Evolutionary conservation across 2,329 filamentous ascomycete species (phyloP).

Genomic region (Phaeosphaeria sp.): DNA sequence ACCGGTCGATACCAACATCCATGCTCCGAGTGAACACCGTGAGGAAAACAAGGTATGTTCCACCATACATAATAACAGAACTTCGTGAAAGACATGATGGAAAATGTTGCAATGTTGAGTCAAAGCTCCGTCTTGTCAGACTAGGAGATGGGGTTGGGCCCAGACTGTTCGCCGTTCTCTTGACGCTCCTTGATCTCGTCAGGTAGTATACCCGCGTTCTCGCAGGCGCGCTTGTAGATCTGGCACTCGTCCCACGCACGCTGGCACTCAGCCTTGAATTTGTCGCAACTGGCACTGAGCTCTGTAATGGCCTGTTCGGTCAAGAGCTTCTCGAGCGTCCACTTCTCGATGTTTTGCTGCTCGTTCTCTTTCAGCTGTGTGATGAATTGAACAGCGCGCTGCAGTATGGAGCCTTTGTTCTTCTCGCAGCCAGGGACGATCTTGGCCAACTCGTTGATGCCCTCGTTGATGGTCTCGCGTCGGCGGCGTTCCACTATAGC

Average conservation of each 20-base stretch:
- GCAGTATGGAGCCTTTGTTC: constrained; percentile 96
- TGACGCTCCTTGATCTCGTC: constrained; percentile 51
- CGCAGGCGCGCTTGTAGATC: constrained; percentile 70
- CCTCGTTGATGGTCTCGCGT: constrained; percentile 97
- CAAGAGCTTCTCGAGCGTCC: constrained; percentile 88
- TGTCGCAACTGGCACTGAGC: constrained; percentile 85
- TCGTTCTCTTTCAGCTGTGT: constrained; percentile 94
- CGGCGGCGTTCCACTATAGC: constrained; percentile 86
- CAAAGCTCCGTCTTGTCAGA: neutral
- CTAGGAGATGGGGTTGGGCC: constrained; percentile 33
- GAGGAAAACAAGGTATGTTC: constrained; percentile 11
- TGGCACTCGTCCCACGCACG: constrained; percentile 79
- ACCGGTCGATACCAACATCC: neutral
- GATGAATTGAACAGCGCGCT: constrained; percentile 93
- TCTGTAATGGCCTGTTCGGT: constrained; percentile 90
- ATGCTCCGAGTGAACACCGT: neutral
- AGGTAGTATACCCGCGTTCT: constrained; percentile 49
- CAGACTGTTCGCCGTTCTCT: constrained; percentile 47
- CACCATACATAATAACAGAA: constrained; percentile 11
- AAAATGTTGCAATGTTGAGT: neutral
- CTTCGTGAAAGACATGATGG: constrained; percentile 5
- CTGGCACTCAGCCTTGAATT: constrained; percentile 81
- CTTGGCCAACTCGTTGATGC: constrained; percentile 96
- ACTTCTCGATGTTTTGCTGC: constrained; percentile 91
- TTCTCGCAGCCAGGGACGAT: constrained; percentile 98